Evolutionary conservation across 768 basidiomycete genomes (phyloP).

Genomic region (Leccinum rimulosum): DNA sequence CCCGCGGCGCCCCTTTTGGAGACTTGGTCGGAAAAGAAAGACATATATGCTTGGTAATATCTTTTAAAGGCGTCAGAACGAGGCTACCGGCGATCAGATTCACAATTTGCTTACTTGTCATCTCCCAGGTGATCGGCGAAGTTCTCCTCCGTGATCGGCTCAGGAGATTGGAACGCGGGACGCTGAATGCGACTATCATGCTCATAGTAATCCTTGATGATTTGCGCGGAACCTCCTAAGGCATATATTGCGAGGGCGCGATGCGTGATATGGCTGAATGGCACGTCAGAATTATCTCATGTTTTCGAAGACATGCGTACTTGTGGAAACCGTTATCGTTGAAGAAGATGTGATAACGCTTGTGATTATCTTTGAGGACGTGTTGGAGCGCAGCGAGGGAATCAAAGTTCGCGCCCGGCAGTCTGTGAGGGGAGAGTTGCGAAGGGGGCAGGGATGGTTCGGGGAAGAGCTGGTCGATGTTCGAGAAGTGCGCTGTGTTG

Average conservation of each 20-base stretch:
- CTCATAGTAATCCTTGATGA: slow-evolving; percentile 28
- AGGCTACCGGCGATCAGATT: not conserved
- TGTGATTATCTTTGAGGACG: slow-evolving; percentile 48
- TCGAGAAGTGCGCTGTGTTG: not conserved
- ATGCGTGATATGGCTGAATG: slow-evolving; percentile 28
- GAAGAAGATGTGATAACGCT: slow-evolving; percentile 47
- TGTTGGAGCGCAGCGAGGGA: slow-evolving; percentile 25
- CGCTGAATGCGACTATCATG: slow-evolving; percentile 22
- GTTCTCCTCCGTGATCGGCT: slow-evolving; percentile 22
- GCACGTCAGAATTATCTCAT: not conserved
- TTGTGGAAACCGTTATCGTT: slow-evolving; percentile 49
- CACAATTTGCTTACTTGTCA: slow-evolving; percentile 19
- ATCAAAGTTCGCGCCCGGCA: slow-evolving; percentile 24
- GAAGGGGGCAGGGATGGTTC: slow-evolving; percentile 27
- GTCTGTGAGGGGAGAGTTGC: slow-evolving; percentile 23
- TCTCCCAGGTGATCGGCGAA: slow-evolving; percentile 26
- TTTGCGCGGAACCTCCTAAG: slow-evolving; percentile 21
- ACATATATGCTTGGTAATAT: slow-evolving; percentile 26
- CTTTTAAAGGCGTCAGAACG: slow-evolving; percentile 7
- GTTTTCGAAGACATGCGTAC: slow-evolving; percentile 28
- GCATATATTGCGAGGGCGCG: slow-evolving; percentile 30
- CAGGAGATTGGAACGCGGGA: slow-evolving; percentile 23
- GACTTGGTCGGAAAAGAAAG: slow-evolving; percentile 24
- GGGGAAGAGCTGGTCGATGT: slow-evolving; percentile 25
- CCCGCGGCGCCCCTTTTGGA: slow-evolving; percentile 14